Percentiles rank a stretch among this genome's conserved stretches.
These are phyloP conservation scores for Gossypium longicalyx DNA, from an alignment of 345 rosid species.

Conservation along the genomic window DNA sequence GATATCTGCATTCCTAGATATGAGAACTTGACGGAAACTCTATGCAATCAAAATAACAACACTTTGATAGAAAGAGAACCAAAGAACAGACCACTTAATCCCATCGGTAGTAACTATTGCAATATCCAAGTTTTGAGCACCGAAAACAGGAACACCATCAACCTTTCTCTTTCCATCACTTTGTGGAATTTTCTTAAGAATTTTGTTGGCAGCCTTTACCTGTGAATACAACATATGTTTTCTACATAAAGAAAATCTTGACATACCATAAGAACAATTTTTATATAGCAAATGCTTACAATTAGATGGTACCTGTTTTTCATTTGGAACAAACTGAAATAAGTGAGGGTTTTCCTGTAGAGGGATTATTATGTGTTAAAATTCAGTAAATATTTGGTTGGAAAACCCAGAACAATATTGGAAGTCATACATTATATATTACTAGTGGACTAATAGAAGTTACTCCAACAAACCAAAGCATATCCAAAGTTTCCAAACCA, in stretches of 20 bases:
- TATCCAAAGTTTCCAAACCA: background rate
- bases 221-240: constrained; percentile 20
- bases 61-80: background rate
- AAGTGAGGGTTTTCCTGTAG: constrained; percentile 84
- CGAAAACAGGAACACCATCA: constrained; percentile 90
- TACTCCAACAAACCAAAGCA: background rate
- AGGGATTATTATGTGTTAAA: constrained; percentile 3
- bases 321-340: constrained; percentile 94
- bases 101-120: constrained; percentile 94
- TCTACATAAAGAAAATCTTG: background rate
- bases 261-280: background rate
- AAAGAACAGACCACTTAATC: constrained; percentile 66
- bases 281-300: background rate
- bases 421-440: background rate
- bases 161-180: constrained; percentile 52
- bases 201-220: constrained; percentile 92
- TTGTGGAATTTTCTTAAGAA: constrained; percentile 59
- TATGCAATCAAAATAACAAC: background rate
- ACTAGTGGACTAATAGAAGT: background rate
- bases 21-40: background rate
- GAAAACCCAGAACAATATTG: background rate
- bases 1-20: background rate
- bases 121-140: constrained; percentile 88
- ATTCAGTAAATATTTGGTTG: no score
- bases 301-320: constrained; percentile 60